phyloP scores from a whole-genome alignment of 1,139 yeast species.

The Pneumocystis canis region DNA sequence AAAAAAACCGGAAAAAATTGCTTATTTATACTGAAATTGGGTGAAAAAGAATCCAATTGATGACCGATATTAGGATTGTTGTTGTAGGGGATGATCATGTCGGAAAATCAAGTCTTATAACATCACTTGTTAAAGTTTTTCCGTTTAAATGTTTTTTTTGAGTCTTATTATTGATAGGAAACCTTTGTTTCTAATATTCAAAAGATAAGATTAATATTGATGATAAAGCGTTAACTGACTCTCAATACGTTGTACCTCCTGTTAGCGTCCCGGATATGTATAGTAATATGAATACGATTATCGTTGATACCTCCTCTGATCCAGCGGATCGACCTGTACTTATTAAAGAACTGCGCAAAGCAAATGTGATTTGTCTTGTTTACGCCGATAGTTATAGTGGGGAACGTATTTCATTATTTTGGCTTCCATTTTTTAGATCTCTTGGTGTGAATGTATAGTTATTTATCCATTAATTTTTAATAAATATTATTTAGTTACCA shows the following conservation, averaged over 20 bases:
- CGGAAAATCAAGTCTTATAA: slow-evolving; percentile 65
- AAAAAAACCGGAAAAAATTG: background rate
- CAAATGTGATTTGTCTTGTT: slow-evolving; percentile 86
- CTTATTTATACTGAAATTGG: background rate
- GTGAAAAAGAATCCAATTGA: background rate
- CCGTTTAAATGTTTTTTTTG: background rate
- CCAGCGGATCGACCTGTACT: slow-evolving; percentile 42
- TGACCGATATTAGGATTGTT: slow-evolving; percentile 34
- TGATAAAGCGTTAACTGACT: background rate
- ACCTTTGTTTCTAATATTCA: slow-evolving; percentile 56
- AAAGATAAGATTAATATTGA: slow-evolving; percentile 34
- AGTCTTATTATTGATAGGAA: slow-evolving; percentile 28
- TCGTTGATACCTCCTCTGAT: slow-evolving; percentile 58
- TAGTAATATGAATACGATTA: slow-evolving; percentile 48
- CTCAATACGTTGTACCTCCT: slow-evolving; percentile 61
- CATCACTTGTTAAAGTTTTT: slow-evolving; percentile 47
- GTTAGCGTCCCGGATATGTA: slow-evolving; percentile 47
- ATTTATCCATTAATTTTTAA: background rate
- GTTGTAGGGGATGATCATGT: slow-evolving; percentile 92
- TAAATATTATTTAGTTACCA: slow-evolving; percentile 35
- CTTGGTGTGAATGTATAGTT: slow-evolving; percentile 56
- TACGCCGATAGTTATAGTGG: slow-evolving; percentile 89
- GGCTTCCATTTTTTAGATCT: slow-evolving; percentile 88
- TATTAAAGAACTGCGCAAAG: slow-evolving; percentile 62
- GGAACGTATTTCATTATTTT: slow-evolving; percentile 75